Conservation (phyloP, 345 rosid species). For the Gossypium ekmanianum region DNA sequence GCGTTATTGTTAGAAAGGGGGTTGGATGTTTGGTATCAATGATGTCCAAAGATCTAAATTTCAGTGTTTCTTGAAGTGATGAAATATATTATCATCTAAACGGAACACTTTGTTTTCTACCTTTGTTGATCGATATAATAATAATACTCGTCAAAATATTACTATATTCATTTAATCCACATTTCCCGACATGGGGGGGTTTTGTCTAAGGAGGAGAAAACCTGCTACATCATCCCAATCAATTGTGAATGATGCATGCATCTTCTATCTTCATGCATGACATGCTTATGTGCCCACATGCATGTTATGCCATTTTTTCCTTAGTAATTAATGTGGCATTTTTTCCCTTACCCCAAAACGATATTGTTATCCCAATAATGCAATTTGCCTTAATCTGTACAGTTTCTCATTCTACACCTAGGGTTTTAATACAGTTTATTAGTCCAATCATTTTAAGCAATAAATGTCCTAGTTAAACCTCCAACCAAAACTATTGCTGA, state of each 20-base stretch:
- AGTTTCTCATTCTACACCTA: too few species aligned
- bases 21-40: not conserved
- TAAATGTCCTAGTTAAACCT: too few species aligned
- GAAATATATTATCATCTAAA: slow-evolving; percentile 34
- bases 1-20: slow-evolving; percentile 14
- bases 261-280: not conserved
- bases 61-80: slow-evolving; percentile 64
- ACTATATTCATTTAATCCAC: not conserved
- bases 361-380: not conserved
- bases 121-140: slow-evolving; percentile 12
- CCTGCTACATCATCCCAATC: not conserved
- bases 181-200: not conserved
- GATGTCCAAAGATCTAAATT: slow-evolving; percentile 26
- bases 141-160: not conserved
- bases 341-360: not conserved
- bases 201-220: not conserved
- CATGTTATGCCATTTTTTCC: not conserved
- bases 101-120: slow-evolving; percentile 24
- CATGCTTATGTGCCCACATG: not conserved
- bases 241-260: slow-evolving; percentile 15
- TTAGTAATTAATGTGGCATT: not conserved
- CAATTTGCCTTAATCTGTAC: not conserved
- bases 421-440: too few species aligned
- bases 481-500: not conserved
- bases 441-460: too few species aligned